Evolutionary conservation across 352 stramenopile genomes (phyloP), one percentile per base, ranked within the genome.

Genomic region (Peronospora tabacina): DNA sequence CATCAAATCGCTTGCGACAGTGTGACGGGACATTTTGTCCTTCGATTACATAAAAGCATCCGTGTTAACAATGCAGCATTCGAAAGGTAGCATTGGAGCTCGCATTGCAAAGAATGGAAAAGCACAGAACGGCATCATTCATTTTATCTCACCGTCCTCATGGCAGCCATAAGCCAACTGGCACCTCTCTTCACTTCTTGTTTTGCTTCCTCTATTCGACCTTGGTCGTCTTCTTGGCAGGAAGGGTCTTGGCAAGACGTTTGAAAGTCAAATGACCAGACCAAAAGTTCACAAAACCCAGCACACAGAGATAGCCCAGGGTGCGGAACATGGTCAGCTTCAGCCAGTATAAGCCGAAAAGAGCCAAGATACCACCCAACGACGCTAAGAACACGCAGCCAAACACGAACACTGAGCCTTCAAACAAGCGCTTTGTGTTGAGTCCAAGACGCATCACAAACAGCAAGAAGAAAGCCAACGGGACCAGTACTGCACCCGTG

Each of bases 301-400:
- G 49, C 29, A 85, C 68, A 12, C 60, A 71, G 33, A 93, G 58
- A 61, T 89, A 90, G 22, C 72, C 70, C 42, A 93, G 58, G 42
- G 78, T 90, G 46, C 70, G 69, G 73, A 84, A 90, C 82, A 95
- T 94, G 48, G 82, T 94, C 55, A 95, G 70, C 63, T 89, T 68
- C 39, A 92, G 69, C 85, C 85, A 95, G 75, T 94, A 94, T 38
- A 75, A 58, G 16, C 58, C 82, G 49, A 93, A 95, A 39, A 95
- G 82, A 53, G 54, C 68, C 7, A 94, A 66, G 50, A 88, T 90
- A 12, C 61, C 75, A 5, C 61, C 70, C 22, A 95, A 60, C 42
- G 80, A 92, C 19, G 52, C 66, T 33, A 93, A 54, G 63, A 95
- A 91, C 44, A 79, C 70, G 19, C 61, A 58, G 61, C 79, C 78